These are phyloP conservation scores for Mucor mucedo DNA, from an alignment of 371 early-diverging fungal species.

Conservation along the genomic window DNA sequence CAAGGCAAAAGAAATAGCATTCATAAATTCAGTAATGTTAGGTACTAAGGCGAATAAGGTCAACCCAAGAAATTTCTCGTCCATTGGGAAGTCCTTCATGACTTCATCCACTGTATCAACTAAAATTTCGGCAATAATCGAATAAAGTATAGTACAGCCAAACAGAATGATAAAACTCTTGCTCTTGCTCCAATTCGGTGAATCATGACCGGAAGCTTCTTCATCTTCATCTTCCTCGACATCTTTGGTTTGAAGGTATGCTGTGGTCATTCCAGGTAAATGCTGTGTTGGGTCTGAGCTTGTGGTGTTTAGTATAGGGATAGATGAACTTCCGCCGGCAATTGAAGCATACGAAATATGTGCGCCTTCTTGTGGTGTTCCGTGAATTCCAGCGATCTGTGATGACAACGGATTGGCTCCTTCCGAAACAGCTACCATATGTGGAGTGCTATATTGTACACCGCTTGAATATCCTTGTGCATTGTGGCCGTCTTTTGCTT, in stretches of 20 bases:
- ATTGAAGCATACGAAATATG: slow-evolving; percentile 18
- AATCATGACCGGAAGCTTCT: slow-evolving; percentile 83
- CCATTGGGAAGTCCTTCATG: slow-evolving; percentile 65
- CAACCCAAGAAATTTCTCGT: slow-evolving; percentile 90
- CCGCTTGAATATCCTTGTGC: slow-evolving; percentile 5
- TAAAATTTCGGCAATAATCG: slow-evolving; percentile 87
- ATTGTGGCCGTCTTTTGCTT: slow-evolving; percentile 12
- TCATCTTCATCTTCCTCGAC: slow-evolving; percentile 62
- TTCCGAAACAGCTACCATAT: slow-evolving; percentile 42
- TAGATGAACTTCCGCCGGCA: background rate
- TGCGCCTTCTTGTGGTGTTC: slow-evolving; percentile 6
- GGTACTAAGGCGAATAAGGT: slow-evolving; percentile 95
- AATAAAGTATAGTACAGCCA: slow-evolving; percentile 83
- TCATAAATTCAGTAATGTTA: slow-evolving; percentile 96
- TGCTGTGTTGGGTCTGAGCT: background rate
- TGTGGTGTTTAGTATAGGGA: slow-evolving; percentile 8
- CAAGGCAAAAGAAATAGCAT: slow-evolving; percentile 94
- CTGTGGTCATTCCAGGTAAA: background rate
- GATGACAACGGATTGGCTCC: background rate
- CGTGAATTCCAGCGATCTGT: slow-evolving; percentile 1
- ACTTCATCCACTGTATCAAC: slow-evolving; percentile 81
- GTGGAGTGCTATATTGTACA: slow-evolving; percentile 24
- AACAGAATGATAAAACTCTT: slow-evolving; percentile 85
- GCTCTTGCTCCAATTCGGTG: slow-evolving; percentile 89
- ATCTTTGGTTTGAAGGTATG: background rate